Evolutionary conservation across 106 monocot genomes (phyloP), one percentile per base, ranked within the genome.

Genomic region (Acorus gramineus): DNA sequence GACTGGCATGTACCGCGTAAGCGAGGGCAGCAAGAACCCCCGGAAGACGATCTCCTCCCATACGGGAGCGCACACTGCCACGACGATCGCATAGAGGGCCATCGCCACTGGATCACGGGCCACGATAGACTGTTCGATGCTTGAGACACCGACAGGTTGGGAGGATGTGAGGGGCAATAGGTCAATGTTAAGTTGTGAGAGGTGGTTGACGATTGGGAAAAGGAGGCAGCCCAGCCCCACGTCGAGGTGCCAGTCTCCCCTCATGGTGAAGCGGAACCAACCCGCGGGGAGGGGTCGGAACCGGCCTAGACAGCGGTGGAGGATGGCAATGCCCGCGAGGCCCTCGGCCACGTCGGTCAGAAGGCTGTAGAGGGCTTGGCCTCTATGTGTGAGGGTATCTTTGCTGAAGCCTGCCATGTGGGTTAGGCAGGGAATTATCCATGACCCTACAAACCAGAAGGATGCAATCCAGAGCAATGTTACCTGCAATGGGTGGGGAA

Each of bases 41-140:
- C 87, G 55, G 72, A 88, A 88, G 11, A 88, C 64, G 13, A 88
- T 83, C 60, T 88, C 87, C 63, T 88, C 87, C 87, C 87, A 88
- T 4, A 84, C 52, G 0, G 87, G 84, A 3, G 87, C 87, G 64
- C 87, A 88, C 2, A 88, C 75, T 3, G 81, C 71, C 45, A 88
- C 87, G 13, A 88, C 87, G 43, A 84, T 65, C 1, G 84, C 84
- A 64, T 88, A 88, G 11, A 84, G 57, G 52, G 75, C 87, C 83
- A 88, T 83, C 3, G 87, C 87, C 7, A 84, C 73, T 9, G 87
- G 84, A 49, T 88, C 87, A 46, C 83, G 79, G 43, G 87, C 84
- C 44, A 88, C 53, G 56, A 88, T 88, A 4, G 87, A 88, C 62
- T 88, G 87, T 59, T 88, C 87, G 8, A 88, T 84, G 47, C 84